Evolutionary conservation across 2,329 filamentous ascomycete genomes (phyloP), one percentile per base, ranked within the genome.

Genomic region (Clarireedia sp.): DNA sequence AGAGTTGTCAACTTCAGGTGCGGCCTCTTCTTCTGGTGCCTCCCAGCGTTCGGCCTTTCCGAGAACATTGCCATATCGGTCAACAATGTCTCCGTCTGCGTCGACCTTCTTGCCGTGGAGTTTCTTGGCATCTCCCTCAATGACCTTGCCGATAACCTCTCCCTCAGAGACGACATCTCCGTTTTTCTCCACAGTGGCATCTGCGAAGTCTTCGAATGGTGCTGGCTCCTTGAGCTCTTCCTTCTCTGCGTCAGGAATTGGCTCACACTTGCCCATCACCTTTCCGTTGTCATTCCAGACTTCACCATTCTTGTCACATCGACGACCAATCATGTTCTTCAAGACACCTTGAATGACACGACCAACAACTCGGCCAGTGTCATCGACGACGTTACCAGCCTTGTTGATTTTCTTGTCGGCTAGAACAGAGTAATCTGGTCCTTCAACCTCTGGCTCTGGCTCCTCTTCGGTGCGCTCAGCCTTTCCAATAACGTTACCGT

Each of bases 201-300:
- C 76, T 3, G 78, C 78, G 69, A 81, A 83, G 57, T 79, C 76
- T 60, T 82, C 79, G 50, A 83, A 83, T 0, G 80, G 80, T 2
- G 76, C 71, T 50, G 52, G 46, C 14, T 75, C 73, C 56, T 72
- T 72, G 21, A 67, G 62, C 1, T 77, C 75, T 38, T 79, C 77
- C 3, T 76, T 74, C 61, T 83, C 79, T 16, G 68, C 69, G 3
- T 77, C 72, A 3, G 84, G 78, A 57, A 86, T 78, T 12, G 85
- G 78, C 70, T 89, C 84, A 44, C 78, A 82, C 52, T 79, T 79
- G 29, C 86, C 86, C 50, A 89, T 78, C 38, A 86, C 74, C 67
- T 87, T 80, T 58, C 86, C 86, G 5, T 75, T 75, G 58, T 88
- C 84, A 65, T 83, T 83, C 81, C 82, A 89, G 71, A 89, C 84